Base-by-base conservation (phyloP, 768 basidiomycete species). In the Leccinellum albellum region DNA sequence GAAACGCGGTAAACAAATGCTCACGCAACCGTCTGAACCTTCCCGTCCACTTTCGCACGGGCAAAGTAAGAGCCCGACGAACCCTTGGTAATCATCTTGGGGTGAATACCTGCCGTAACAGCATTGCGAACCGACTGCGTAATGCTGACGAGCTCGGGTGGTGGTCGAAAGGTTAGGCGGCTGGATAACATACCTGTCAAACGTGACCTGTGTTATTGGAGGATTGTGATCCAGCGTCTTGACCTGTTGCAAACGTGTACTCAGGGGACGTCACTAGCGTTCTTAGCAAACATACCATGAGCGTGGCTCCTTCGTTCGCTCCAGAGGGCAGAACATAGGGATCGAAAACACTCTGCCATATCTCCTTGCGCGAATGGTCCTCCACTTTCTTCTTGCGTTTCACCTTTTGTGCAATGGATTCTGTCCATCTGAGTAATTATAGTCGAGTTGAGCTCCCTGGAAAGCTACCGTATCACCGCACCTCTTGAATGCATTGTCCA, bases 41-140 rank as follows among this genome's bases (percentile, higher is more conserved):
- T 77, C 21, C 87, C 88, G 14, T 90, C 88, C n/a, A 78, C 74
- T 72, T 88, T 92, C 1, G 86, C 83, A 56, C 90, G 83, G n/a
- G 89, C 91, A 72, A 95, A 95, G 73, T 96, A 96, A 47, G 89
- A 91, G 0, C 94, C 94, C 6, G 88, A 91, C 2, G 89, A 92
- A 12, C 94, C 94, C 66, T 93, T 94, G 5, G 82, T 73, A 50
- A 95, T 95, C 84, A 95, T 89, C 70, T 93, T 91, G 10, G 93
- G 93, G 64, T 95, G 91, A 44, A 91, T 80, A 13, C 91, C 91
- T 23, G 86, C 87, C 6, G 75, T 57, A 61, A 95, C 89, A 14
- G 90, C 88, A 56, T 72, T 78, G 65, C 80, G 83, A 15, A 91
- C 84, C 29, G 83, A 82, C 64, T 85, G 78, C 15, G 83, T 82